Base-by-base conservation (phyloP, 305 asterid species). In the Caryopteris hybrid region DNA sequence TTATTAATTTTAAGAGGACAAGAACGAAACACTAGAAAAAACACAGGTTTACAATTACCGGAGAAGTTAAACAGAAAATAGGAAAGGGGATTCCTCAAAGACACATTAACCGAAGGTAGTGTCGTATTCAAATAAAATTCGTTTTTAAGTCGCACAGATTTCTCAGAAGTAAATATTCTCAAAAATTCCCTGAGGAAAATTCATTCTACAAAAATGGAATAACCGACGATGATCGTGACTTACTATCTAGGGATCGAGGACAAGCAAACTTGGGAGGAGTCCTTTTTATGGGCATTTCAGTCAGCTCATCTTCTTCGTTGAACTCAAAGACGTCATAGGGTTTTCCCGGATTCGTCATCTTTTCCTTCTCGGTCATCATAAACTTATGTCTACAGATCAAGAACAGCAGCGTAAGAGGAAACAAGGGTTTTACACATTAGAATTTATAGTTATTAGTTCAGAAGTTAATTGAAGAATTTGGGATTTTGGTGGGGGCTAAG, bases 251-350 rank as follows among this genome's bases (percentile, higher is more conserved):
- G 34, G 33, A 21, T 11, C 36, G 58, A 51, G 73, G 48, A 57
- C 55, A 38, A 21, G 68, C 61, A 27, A 69, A 68, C 55, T 74
- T 70, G 48, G 67, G 60, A 25, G 75, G 7, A 39, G 65, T 33
- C 60, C 46, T 64, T 14, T 47, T 52, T 1, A 48, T 74, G 1
- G 77, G 16, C 72, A 60, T 61, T 63, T 70, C 75, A 7, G 66
- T 27, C 64, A 17, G 74, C 70, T 69, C 78, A 6, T 69, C 81
- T 51, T 82, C 82, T 22, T 61, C 76, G 61, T 64, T 69, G 68
- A 82, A 82, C 61, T 79, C 84, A 66, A 79, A 79, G 25, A 72
- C 79, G 16, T 79, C 83, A 6, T 79, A n/a, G 41, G 82, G 64
- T 60, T 81, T 76, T 51, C 48, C 43, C 33, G 68, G 67, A 63